Percentiles rank a stretch among this genome's conserved stretches.
Evolutionary conservation across 1,284 basidiomycete genomes (phyloP).

Genomic region (Phlebopus sp.): DNA sequence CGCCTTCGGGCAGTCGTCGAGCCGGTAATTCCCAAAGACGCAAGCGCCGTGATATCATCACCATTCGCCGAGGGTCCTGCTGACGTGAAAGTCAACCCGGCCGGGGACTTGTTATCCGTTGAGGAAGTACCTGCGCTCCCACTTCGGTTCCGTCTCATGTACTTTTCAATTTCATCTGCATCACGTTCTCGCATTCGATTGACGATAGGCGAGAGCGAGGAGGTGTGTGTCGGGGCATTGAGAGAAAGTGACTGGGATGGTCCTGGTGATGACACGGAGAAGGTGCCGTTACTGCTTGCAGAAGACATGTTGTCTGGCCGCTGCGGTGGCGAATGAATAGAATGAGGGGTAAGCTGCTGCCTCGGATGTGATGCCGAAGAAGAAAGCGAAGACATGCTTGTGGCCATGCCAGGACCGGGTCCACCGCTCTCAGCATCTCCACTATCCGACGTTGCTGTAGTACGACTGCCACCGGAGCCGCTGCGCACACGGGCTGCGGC

Average conservation of each 20-base stretch:
- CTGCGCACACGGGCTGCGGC: constrained; percentile 61
- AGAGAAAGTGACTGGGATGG: constrained; percentile 37
- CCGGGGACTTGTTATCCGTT: constrained; percentile 64
- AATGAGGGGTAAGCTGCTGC: constrained; percentile 50
- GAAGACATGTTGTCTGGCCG: constrained; percentile 32
- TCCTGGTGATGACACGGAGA: constrained; percentile 43
- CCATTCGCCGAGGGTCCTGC: constrained; percentile 47
- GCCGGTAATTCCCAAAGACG: constrained; percentile 48
- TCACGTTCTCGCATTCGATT: constrained; percentile 76
- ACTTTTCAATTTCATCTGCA: constrained; percentile 81
- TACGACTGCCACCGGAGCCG: constrained; percentile 76
- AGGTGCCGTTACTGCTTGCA: constrained; percentile 44
- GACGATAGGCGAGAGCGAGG: constrained; percentile 67
- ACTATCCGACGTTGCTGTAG: constrained; percentile 71
- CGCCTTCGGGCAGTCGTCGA: constrained; percentile 55
- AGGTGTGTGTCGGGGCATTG: constrained; percentile 31
- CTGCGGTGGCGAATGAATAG: constrained; percentile 41
- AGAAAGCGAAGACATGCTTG: constrained; percentile 52
- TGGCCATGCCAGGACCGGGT: constrained; percentile 34
- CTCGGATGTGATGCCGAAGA: constrained; percentile 38
- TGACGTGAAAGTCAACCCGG: constrained; percentile 46
- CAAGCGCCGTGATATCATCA: constrained; percentile 52
- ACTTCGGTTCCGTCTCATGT: constrained; percentile 72
- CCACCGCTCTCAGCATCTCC: constrained; percentile 55
- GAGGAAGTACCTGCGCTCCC: constrained; percentile 70